Conservation (phyloP, 106 monocot genomes). For the Iris macrosiphon region DNA sequence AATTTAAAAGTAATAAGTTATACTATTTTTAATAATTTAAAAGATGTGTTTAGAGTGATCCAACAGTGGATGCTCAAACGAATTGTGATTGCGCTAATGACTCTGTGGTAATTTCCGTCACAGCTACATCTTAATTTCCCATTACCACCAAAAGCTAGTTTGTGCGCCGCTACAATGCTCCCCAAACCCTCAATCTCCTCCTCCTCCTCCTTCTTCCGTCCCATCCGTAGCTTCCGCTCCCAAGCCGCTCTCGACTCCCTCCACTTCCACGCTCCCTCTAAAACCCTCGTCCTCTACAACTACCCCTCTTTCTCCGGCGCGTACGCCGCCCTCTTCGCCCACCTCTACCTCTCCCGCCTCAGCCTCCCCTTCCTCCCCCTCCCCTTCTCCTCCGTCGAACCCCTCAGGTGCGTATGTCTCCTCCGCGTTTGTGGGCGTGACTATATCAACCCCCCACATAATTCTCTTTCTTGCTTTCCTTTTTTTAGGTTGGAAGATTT, state of each 20-base stretch:
- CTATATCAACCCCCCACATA: too few species aligned
- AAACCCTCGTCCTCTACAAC: constrained; percentile 57
- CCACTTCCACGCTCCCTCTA: constrained; percentile 5
- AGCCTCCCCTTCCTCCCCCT: constrained; percentile 40
- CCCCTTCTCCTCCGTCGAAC: constrained; percentile 76
- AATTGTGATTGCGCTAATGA: too few species aligned
- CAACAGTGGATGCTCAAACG: too few species aligned
- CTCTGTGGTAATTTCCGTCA: too few species aligned
- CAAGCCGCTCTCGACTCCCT: constrained; percentile 42
- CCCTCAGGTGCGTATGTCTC: constrained; percentile 39
- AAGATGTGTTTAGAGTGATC: too few species aligned
- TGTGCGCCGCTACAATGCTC: neutral
- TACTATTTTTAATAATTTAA: too few species aligned
- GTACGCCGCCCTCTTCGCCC: constrained; percentile 67
- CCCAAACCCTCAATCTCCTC: neutral
- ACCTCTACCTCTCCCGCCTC: constrained; percentile 47
- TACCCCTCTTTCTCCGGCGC: constrained; percentile 74
- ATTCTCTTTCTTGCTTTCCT: neutral
- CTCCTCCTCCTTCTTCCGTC: neutral
- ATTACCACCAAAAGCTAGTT: too few species aligned
- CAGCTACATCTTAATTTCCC: too few species aligned
- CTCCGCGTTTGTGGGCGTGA: too few species aligned
- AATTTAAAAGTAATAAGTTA: too few species aligned
- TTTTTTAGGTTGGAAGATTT: constrained; percentile 54
- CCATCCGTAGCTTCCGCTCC: constrained; percentile 30